Conservation (phyloP, 768 basidiomycete genomes). For the Tulasnella sp. region DNA sequence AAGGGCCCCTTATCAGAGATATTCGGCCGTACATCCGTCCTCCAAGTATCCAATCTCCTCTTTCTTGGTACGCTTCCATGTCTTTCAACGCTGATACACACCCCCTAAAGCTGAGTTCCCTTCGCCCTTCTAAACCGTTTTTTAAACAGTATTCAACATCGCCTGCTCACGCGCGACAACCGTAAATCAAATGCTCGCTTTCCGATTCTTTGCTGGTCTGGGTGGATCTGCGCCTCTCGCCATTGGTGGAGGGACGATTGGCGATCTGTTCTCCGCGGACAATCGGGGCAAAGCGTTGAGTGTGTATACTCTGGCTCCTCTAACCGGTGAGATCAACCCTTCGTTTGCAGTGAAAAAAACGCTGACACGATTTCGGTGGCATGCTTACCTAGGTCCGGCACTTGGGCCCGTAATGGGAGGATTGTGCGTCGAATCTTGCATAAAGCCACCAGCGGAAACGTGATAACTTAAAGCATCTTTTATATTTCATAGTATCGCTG, state of each 20-base stretch:
- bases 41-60: slow-evolving; percentile 58
- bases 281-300: slow-evolving; percentile 26
- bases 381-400: background rate
- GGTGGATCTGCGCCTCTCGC: slow-evolving; percentile 66
- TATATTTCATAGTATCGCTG: slow-evolving; percentile 37
- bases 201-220: slow-evolving; percentile 60
- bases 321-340: background rate
- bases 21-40: slow-evolving; percentile 54
- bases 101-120: too few species aligned
- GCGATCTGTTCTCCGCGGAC: slow-evolving; percentile 27
- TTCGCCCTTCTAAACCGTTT: background rate
- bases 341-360: background rate
- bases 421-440: background rate
- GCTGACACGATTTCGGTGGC: background rate
- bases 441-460: background rate
- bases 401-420: slow-evolving; percentile 15
- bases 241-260: slow-evolving; percentile 51
- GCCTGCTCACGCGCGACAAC: slow-evolving; percentile 55
- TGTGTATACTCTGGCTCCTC: slow-evolving; percentile 14
- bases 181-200: slow-evolving; percentile 51
- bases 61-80: slow-evolving; percentile 47
- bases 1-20: slow-evolving; percentile 61
- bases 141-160: slow-evolving; percentile 35
- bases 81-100: too few species aligned
- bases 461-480: background rate